Base-by-base conservation (phyloP, 2,329 filamentous ascomycete species). In the Plectosphaerella cucumerina region DNA sequence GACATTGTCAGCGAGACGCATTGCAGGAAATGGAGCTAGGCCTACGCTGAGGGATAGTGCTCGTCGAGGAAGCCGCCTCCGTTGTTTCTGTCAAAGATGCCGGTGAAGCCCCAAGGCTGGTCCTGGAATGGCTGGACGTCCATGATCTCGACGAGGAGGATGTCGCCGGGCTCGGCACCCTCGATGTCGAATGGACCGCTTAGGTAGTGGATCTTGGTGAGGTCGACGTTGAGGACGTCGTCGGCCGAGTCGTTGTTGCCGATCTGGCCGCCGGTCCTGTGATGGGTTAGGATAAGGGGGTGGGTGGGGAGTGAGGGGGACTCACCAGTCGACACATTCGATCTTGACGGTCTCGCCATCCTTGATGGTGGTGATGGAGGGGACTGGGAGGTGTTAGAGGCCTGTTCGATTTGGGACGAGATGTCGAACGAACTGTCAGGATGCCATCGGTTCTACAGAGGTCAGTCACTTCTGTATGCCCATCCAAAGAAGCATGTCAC, bases 311-410 rank as follows among this genome's bases (percentile, higher is more conserved):
- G 8, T 48, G 47, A n/a, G 44, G 11, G 10, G 3, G 63, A 48
- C 58, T 53, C 60, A 68, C 84, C 90, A 95, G 71, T 95, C 90
- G 8, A 94, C 75, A 62, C 92, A 96, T 75, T 96, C 90, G 58
- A 96, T 96, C 70, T 95, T 96, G 58, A 96, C 91, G 0, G 89
- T 89, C 70, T 96, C 92, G 26, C 86, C 86, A 62, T 92, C 85
- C 60, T 87, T 85, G 62, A 97, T 90, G 1, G 79, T 83, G 31
- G 77, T 87, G 47, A 77, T 79, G 50, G 80, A 82, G 0, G 92
- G 92, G 48, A 96, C 89, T 94, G 54, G 23, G 22, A 50, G 3
- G 48, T 37, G 41, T 37, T 49, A 41, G 47, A 47, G 53, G 48
- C 49, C 23, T 35, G 15, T 35, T 18, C 44, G 15, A 33, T n/a